Base-by-base conservation (phyloP, 192 early-diverging fungal species). In the Umbelopsis isabellina region DNA sequence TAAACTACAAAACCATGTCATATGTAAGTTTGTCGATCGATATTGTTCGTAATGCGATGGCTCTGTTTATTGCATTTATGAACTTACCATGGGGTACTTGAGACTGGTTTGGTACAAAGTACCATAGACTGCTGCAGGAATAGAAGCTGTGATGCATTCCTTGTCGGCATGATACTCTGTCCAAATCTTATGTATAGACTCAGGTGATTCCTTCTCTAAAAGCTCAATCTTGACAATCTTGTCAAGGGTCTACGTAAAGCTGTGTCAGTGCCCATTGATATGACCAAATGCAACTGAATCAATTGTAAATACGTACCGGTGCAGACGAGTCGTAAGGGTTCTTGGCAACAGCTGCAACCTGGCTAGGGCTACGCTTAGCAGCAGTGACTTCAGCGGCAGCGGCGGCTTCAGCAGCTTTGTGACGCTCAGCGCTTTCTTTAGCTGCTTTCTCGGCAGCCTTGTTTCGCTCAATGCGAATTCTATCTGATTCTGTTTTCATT, bases 1-100 rank as follows among this genome's bases (percentile, higher is more conserved):
- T 77, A 81, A 98, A 98, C 91, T 92, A 69, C 7, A 70, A 41
- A 65, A 10, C 6, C 37, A 41, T 4, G 37, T 6, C 37, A 35
- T 33, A 35, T 13, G 13, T n/a, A 55, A 8, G 16, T 30, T 2
- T 16, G 12, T 51, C 21, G 16, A 13, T 21, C 49, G 7, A 51
- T 51, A 21, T 8, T 15, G 3, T 2, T 23, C 3, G 27, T 23
- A 4, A 0, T 10, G 21, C 15, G n/a, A 7, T 5, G 2, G 15
- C 0, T 35, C 4, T 49, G 2, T 33, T 49, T 23, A 3, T 65
- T 65, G n/a, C 7, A 25, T 33, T 33, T 44, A 3, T 53, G 41
- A 10, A 52, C 30, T 75, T 80, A 80, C 79, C 79, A 80, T 76
- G 27, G 79, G 79, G 49, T 73, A 80, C 25, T 76, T 72, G 46